phyloP scores from a whole-genome alignment of 768 basidiomycete genomes.

The button mushroom (Agaricus bisporus) region DNA sequence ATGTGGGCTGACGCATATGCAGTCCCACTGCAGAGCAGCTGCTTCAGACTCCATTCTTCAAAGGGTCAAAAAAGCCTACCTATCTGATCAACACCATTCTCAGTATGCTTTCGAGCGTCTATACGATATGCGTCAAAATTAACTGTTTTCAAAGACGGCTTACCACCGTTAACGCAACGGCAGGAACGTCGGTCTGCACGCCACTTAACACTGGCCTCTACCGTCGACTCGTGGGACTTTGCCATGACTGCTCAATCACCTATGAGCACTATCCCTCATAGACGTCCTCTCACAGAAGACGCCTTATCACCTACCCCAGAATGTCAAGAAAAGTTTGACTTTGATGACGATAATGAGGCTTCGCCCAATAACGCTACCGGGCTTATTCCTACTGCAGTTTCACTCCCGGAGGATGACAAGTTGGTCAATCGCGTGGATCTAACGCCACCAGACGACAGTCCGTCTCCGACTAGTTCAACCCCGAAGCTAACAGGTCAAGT shows the following conservation, averaged over 20 bases:
- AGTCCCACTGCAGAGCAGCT: constrained; percentile 77
- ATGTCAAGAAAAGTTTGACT: background rate
- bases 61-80: constrained; percentile 66
- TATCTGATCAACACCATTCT: constrained; percentile 77
- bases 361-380: background rate
- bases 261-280: constrained; percentile 21
- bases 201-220: constrained; percentile 30
- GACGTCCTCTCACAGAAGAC: constrained; percentile 17
- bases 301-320: background rate
- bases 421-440: background rate
- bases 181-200: constrained; percentile 59
- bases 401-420: background rate
- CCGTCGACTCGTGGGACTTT: constrained; percentile 84
- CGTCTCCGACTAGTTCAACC: background rate
- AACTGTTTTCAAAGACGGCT: constrained; percentile 34
- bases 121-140: background rate
- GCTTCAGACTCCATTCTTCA: constrained; percentile 78
- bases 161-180: constrained; percentile 67
- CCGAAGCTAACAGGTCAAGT: background rate
- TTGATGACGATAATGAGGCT: background rate
- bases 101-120: constrained; percentile 25
- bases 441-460: constrained; percentile 1
- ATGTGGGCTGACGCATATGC: background rate
- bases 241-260: constrained; percentile 39
- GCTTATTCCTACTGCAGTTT: background rate